These are phyloP conservation scores for Calonectria multiphialidica DNA, from an alignment of 2,329 filamentous ascomycete genomes.

Conservation along the genomic window DNA sequence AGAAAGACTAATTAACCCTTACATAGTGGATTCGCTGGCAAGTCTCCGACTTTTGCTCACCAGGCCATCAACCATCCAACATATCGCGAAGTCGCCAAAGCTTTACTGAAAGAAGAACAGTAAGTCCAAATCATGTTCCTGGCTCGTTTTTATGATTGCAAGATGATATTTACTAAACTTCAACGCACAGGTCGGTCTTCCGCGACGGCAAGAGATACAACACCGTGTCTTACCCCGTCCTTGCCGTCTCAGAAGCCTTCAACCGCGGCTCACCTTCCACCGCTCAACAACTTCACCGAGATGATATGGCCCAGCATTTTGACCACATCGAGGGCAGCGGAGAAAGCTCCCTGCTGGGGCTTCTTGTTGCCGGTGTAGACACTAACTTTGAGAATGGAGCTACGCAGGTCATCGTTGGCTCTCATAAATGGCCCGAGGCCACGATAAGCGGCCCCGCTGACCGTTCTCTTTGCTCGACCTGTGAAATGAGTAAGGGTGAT, in stretches of 20 bases:
- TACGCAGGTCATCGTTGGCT: conserved; percentile 17
- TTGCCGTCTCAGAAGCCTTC: conserved; percentile 19
- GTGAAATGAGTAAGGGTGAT: conserved; percentile 7
- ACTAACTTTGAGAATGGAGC: conserved; percentile 17
- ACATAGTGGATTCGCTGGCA: conserved; percentile 11
- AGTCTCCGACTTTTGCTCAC: conserved; percentile 13
- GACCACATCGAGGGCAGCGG: conserved; percentile 16
- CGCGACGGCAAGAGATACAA: conserved; percentile 9
- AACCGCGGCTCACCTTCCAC: conserved; percentile 1
- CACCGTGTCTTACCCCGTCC: conserved; percentile 9
- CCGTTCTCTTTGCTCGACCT: neutral
- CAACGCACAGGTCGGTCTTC: neutral
- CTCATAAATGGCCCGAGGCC: conserved; percentile 11
- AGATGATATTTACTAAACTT: neutral
- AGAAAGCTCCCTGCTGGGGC: conserved; percentile 12
- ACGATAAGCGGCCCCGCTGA: conserved; percentile 16
- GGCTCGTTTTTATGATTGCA: neutral
- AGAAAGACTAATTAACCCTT: no score
- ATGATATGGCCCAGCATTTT: conserved; percentile 19
- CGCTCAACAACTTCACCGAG: conserved; percentile 13
- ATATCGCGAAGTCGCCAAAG: conserved; percentile 15
- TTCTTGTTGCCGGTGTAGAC: conserved; percentile 12
- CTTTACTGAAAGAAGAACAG: conserved; percentile 4
- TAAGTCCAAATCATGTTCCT: neutral
- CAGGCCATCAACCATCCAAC: conserved; percentile 11